Percentiles rank a stretch among this genome's conserved stretches.
phyloP scores from a whole-genome alignment of 345 rosid species.

The Brassica incana region DNA sequence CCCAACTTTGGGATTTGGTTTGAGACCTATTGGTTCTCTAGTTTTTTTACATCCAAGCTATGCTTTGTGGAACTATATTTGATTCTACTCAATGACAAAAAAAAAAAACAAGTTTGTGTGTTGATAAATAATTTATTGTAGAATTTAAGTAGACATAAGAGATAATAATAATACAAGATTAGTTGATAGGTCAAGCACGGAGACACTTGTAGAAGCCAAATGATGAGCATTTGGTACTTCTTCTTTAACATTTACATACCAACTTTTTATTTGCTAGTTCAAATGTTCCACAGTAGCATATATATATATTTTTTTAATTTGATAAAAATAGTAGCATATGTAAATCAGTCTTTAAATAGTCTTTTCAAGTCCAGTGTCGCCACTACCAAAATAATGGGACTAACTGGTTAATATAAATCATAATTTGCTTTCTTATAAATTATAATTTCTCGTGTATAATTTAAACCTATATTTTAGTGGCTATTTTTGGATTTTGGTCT shows the following conservation, averaged over 20 bases:
- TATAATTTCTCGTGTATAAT: neutral
- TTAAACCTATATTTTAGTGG: neutral
- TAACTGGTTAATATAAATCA: neutral
- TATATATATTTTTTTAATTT: too few relatives aligned
- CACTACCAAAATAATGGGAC: neutral
- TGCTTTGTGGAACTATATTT: too few relatives aligned
- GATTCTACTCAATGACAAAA: too few relatives aligned
- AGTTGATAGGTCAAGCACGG: neutral
- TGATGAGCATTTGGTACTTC: neutral
- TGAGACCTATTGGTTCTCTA: too few relatives aligned
- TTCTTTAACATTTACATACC: conserved; percentile 22
- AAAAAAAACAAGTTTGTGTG: too few relatives aligned
- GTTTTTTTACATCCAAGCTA: too few relatives aligned
- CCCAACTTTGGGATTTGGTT: too few relatives aligned
- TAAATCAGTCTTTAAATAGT: neutral
- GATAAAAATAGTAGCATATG: neutral
- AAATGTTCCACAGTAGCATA: neutral
- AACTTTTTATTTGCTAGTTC: neutral
- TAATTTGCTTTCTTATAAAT: neutral
- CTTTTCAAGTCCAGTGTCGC: neutral
- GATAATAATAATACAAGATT: neutral
- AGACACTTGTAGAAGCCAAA: conserved; percentile 26
- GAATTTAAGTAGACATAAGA: neutral
- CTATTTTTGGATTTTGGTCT: neutral
- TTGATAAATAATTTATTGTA: neutral